Base-by-base conservation (phyloP, 2,329 filamentous ascomycete species). In the Talaromyces verruculosus region DNA sequence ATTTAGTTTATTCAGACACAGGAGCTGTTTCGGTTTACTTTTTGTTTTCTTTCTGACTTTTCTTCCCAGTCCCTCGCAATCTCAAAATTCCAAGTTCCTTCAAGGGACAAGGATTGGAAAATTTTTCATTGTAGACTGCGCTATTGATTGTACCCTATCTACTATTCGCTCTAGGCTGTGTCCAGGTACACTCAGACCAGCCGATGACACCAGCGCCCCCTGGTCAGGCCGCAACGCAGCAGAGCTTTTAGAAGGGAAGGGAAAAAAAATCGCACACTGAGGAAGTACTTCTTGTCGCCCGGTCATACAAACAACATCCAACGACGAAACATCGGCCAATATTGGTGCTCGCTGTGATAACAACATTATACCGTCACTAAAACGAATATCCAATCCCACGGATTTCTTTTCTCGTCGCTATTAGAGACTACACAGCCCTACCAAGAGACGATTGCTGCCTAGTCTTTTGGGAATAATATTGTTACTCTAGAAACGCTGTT, bases 211-310 rank as follows among this genome's bases (percentile, higher is more conserved):
- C 65, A 63, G 60, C 65, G 60, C 60, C 65, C 64, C 65, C 60
- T 66, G 65, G 65, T 66, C 53, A 66, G 65, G 65, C 65, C 65
- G 65, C 65, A 47, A 61, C 63, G 65, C 65, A 63, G 53, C 60
- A 63, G 51, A 63, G 65, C 28, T 47, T 47, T 64, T 57, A 17
- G 51, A 58, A 35, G 57, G 28, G 10, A 63, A 19, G 19, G 25
- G 25, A 49, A 58, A 64, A 64, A 57, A 39, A 33, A 17, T 43
- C 53, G 41, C 51, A 45, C 57, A 60, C 37, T 45, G 39, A 57
- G 13, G 19, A 30, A 60, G 22, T 45, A 41, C 25, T 3, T 22
- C 28, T 41, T 28, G 33, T 43, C 10, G 15, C 15, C 13, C 19
- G 7, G 57, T 13, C 57, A 41, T 43, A 33, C 37, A 60, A 30